These are phyloP conservation scores for Scutellaria barbata DNA, from an alignment of 257 asterid species.

Conservation along the genomic window DNA sequence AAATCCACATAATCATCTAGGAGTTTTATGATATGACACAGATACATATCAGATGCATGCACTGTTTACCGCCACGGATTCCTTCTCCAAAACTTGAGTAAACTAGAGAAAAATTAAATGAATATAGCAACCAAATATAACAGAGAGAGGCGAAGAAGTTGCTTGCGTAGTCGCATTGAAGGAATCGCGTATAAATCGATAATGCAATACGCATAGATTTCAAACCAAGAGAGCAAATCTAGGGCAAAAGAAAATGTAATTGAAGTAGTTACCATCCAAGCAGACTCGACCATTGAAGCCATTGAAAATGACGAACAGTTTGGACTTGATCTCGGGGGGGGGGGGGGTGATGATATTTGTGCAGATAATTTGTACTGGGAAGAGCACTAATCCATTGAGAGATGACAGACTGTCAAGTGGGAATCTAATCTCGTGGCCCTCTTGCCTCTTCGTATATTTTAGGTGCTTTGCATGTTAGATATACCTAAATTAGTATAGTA, in stretches of 20 bases:
- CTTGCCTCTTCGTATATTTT: not conserved
- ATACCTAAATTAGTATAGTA: no score
- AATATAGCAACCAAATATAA: not conserved
- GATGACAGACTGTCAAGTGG: slow-evolving; percentile 40
- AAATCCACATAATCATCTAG: not conserved
- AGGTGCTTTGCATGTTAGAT: no score
- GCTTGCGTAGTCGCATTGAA: not conserved
- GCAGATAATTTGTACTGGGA: not conserved
- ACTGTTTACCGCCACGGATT: not conserved
- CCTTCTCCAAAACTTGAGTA: not conserved
- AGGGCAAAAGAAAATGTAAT: slow-evolving; percentile 34
- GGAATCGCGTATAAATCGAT: not conserved
- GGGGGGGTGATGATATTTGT: not conserved
- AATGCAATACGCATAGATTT: slow-evolving; percentile 8
- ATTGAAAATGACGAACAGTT: slow-evolving; percentile 30
- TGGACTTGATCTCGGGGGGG: slow-evolving; percentile 25
- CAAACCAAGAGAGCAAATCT: slow-evolving; percentile 23
- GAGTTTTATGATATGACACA: not conserved
- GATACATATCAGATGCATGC: slow-evolving; percentile 17
- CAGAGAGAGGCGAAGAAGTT: not conserved
- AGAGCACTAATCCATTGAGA: slow-evolving; percentile 23
- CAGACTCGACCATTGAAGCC: slow-evolving; percentile 50
- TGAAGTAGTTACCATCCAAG: slow-evolving; percentile 50
- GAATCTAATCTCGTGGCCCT: slow-evolving; percentile 48
- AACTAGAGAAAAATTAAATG: not conserved